Evolutionary conservation across 345 rosid species (phyloP).

Genomic region (Cardiospermum halicacabum): DNA sequence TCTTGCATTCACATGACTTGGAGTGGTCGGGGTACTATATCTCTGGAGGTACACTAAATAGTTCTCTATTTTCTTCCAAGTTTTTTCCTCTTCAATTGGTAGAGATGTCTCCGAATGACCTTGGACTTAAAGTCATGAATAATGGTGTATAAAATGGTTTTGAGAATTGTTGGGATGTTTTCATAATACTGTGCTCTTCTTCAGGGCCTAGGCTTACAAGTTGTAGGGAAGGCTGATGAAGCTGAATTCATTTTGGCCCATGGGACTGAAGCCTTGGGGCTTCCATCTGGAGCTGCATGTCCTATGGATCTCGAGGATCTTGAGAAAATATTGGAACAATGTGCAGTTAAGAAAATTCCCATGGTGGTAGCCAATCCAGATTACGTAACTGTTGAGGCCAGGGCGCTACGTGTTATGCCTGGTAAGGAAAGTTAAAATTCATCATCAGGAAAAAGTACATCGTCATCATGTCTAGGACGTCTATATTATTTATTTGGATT

Average conservation of each 20-base stretch:
- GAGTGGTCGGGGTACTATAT: slow-evolving; percentile 87
- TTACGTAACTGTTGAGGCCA: slow-evolving; percentile 90
- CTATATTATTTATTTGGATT: background rate
- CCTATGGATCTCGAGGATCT: slow-evolving; percentile 64
- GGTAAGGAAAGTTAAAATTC: slow-evolving; percentile 36
- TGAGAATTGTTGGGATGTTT: background rate
- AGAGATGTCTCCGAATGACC: background rate
- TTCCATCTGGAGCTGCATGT: slow-evolving; percentile 49
- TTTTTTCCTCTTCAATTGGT: background rate
- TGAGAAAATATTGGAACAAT: slow-evolving; percentile 68
- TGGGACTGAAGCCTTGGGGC: slow-evolving; percentile 90
- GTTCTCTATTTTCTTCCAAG: background rate
- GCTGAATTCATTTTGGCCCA: slow-evolving; percentile 89
- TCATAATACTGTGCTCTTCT: slow-evolving; percentile 3
- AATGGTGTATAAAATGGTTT: background rate
- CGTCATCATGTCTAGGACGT: background rate
- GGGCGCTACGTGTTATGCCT: slow-evolving; percentile 77
- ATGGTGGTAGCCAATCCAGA: slow-evolving; percentile 97
- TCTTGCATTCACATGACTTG: slow-evolving; percentile 94
- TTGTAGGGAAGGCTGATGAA: slow-evolving; percentile 69
- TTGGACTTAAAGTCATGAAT: background rate
- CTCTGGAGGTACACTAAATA: slow-evolving; percentile 63
- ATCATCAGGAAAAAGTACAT: background rate
- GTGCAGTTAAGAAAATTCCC: slow-evolving; percentile 70
- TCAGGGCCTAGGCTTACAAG: slow-evolving; percentile 70